Evolutionary conservation across 805 yeast species (phyloP), one percentile per base, ranked within the genome.

Genomic region (Suhomyces vadensis): DNA sequence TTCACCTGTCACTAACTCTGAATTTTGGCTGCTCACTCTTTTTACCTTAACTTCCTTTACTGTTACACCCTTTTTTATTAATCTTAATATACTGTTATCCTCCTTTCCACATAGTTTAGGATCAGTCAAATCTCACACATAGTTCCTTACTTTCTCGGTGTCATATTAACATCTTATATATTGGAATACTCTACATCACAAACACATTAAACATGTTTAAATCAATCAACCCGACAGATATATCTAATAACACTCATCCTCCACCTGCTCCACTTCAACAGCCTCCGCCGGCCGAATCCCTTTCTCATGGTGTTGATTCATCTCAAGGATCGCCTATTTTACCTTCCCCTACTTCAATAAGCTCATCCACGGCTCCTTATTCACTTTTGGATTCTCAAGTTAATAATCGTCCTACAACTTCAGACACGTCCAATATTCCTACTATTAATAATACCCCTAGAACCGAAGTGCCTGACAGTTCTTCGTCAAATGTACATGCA

Each of bases 391-490:
- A 31, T 8, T 14, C 37, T 3, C 24, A 19, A 13, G 21, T 25
- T 11, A 14, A 31, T 5, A 29, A 21, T 2, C 24, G 9, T 14
- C 25, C 24, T 13, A 22, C 21, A 13, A 17, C 37, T 31, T 5
- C 37, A n/a, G 14, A 20, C 20, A 13, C 23, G 8, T 26, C 41
- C 29, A 13, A 26, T 36, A 23, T 35, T 27, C 31, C 40, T 27
- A 43, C 45, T n/a, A 37, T 41, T 11, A 37, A 43, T 19, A 42
- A 41, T 25, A 45, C 41, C n/a, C 47, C 49, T 13, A 16, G 48
- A 9, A 23, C 43, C 5, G 44, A 35, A 13, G 21, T 14, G 8
- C 13, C 14, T 36, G 29, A 25, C 29, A 27, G 8, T 29, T 29
- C 33, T 7, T 6, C 19, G 9, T 10, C 26, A 7, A 10, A 19